phyloP scores from a whole-genome alignment of 495 filamentous ascomycete genomes.

The Penicillium diatomitis region DNA sequence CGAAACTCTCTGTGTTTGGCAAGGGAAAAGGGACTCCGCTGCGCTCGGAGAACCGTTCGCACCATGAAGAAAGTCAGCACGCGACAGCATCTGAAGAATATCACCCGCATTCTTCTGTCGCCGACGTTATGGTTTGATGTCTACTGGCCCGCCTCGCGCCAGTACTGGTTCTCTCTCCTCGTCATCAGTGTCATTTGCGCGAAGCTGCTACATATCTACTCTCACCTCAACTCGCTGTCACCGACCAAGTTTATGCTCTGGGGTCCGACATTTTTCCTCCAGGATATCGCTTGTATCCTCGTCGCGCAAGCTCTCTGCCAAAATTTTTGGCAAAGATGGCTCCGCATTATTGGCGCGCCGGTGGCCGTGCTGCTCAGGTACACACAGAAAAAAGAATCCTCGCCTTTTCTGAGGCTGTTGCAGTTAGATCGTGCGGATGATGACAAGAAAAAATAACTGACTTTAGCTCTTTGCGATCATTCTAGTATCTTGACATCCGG shows the following conservation, averaged over 20 bases:
- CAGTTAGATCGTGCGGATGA: background rate
- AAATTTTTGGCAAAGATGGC: constrained; percentile 15
- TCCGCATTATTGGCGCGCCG: constrained; percentile 12
- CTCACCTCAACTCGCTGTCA: constrained; percentile 27
- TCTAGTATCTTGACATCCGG: constrained; percentile 15
- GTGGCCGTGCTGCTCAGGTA: constrained; percentile 23
- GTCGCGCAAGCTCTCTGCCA: constrained; percentile 17
- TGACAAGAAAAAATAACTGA: background rate
- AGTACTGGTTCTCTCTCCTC: constrained; percentile 28
- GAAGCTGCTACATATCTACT: constrained; percentile 31
- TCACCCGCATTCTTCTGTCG: constrained; percentile 9
- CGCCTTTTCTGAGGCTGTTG: no score
- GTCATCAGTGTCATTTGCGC: constrained; percentile 26
- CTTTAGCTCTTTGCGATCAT: background rate
- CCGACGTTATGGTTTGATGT: constrained; percentile 18
- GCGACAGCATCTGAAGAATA: background rate
- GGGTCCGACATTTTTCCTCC: constrained; percentile 31
- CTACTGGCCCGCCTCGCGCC: constrained; percentile 25
- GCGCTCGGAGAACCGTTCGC: background rate
- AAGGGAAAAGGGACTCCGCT: background rate
- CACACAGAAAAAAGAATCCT: no score
- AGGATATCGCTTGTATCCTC: constrained; percentile 26
- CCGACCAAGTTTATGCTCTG: constrained; percentile 24
- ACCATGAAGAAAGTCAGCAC: constrained; percentile 5
- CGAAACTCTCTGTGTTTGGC: background rate